Conservation (phyloP, 352 stramenopile genomes). For the Phytopythium delawarense region DNA sequence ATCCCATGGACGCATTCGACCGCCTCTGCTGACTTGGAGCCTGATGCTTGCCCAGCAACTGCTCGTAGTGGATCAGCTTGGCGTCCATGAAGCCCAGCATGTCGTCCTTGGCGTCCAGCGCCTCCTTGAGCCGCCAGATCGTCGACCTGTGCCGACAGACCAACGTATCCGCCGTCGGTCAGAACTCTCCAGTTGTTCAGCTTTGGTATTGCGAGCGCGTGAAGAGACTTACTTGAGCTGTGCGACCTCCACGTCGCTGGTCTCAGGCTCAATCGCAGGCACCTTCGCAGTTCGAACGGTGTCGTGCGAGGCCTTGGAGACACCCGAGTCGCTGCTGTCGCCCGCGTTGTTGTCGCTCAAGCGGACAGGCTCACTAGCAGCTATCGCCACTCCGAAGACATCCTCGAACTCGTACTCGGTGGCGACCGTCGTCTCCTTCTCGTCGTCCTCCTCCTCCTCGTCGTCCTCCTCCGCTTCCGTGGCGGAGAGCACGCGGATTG, state of each 20-base stretch:
- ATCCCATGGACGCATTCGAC: too few species aligned
- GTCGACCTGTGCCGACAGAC: slow-evolving; percentile 28
- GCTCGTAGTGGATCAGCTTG: slow-evolving; percentile 46
- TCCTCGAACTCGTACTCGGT: slow-evolving; percentile 3
- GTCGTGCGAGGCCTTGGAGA: background rate
- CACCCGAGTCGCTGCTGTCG: background rate
- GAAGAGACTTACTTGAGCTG: slow-evolving; percentile 22
- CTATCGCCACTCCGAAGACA: background rate
- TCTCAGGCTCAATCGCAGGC: background rate
- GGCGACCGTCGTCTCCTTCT: background rate
- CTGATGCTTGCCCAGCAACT: slow-evolving; percentile 9
- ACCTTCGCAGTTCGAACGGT: background rate
- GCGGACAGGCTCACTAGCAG: background rate
- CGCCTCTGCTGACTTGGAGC: background rate
- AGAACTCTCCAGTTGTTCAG: background rate
- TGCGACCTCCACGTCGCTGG: slow-evolving; percentile 8
- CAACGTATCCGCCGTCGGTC: background rate
- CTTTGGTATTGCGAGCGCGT: too few species aligned
- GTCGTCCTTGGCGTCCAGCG: slow-evolving; percentile 59
- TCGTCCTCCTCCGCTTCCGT: background rate
- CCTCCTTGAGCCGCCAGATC: slow-evolving; percentile 46
- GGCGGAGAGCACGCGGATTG: background rate
- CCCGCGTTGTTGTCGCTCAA: background rate
- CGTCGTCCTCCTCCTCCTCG: background rate
- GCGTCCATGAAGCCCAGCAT: slow-evolving; percentile 49